phyloP scores from a whole-genome alignment of 176 grass and related monocot genomes.

The Bothriochloa decipiens region DNA sequence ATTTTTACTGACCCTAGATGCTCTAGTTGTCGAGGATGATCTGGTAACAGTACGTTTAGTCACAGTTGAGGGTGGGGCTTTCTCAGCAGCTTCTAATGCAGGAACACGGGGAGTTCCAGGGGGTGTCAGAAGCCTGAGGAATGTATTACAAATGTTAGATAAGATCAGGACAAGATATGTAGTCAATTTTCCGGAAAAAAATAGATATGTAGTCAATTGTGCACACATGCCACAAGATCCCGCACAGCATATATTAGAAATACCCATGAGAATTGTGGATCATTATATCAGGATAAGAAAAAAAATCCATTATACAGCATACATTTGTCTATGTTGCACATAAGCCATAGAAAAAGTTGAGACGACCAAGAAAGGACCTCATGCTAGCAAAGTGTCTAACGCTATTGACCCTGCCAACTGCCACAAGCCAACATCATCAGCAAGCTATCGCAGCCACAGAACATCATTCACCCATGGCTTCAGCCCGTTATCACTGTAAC shows the following conservation, averaged over 20 bases:
- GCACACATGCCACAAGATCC: not conserved
- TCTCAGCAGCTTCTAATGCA: constrained; percentile 56
- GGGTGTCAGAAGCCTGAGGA: constrained; percentile 88
- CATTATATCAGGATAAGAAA: not conserved
- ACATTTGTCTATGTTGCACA: not conserved
- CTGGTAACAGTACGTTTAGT: constrained; percentile 55
- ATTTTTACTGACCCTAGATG: constrained; percentile 69
- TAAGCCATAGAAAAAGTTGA: not conserved
- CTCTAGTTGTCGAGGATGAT: constrained; percentile 81
- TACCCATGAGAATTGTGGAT: not conserved
- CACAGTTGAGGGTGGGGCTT: constrained; percentile 49
- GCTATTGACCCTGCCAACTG: not conserved
- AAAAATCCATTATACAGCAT: not conserved
- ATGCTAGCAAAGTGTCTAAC: not conserved
- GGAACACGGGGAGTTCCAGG: constrained; percentile 75
- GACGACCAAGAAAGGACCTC: not conserved
- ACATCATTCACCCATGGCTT: not conserved
- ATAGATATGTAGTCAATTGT: not conserved
- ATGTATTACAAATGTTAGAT: constrained; percentile 33
- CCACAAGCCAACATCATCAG: not conserved
- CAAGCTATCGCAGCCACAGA: not conserved
- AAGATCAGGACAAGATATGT: constrained; percentile 21
- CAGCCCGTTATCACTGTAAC: not conserved
- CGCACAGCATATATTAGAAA: constrained; percentile 7
- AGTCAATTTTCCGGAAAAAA: not conserved